phyloP scores from a whole-genome alignment of 768 basidiomycete species.

The Suillus ampliporus region DNA sequence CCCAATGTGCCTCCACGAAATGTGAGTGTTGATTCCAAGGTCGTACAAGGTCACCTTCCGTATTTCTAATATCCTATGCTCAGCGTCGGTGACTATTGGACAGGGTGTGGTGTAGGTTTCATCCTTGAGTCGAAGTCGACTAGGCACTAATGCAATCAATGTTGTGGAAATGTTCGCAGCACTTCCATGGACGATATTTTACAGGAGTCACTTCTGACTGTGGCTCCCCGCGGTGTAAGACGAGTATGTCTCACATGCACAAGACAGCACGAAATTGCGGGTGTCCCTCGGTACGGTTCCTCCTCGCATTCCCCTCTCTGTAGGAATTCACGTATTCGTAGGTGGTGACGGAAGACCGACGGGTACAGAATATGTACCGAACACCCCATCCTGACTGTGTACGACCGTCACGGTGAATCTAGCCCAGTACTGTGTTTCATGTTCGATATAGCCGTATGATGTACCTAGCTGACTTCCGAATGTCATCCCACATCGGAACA shows the following conservation, averaged over 20 bases:
- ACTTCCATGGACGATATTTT: slow-evolving; percentile 45
- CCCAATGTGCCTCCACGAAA: slow-evolving; percentile 43
- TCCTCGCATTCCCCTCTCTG: slow-evolving; percentile 17
- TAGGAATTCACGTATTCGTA: slow-evolving; percentile 16
- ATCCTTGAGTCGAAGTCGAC: background rate
- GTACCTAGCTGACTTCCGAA: background rate
- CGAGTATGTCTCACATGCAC: slow-evolving; percentile 41
- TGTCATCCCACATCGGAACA: slow-evolving; percentile 22
- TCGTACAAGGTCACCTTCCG: slow-evolving; percentile 3
- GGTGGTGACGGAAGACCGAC: slow-evolving; percentile 42
- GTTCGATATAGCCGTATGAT: slow-evolving; percentile 6
- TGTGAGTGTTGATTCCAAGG: slow-evolving; percentile 27
- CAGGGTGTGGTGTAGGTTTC: slow-evolving; percentile 42
- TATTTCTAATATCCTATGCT: slow-evolving; percentile 3
- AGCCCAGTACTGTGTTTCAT: slow-evolving; percentile 7
- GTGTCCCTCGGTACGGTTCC: slow-evolving; percentile 33
- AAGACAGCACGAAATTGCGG: slow-evolving; percentile 41
- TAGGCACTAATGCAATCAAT: background rate
- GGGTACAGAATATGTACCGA: slow-evolving; percentile 44
- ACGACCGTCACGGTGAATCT: slow-evolving; percentile 21
- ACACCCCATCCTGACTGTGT: slow-evolving; percentile 40
- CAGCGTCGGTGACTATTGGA: slow-evolving; percentile 44
- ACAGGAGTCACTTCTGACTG: slow-evolving; percentile 40
- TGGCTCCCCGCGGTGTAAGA: slow-evolving; percentile 37
- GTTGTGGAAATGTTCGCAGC: slow-evolving; percentile 24